Conservation (phyloP, 2,329 filamentous ascomycete species). For the Decorospora gaudefroyi region DNA sequence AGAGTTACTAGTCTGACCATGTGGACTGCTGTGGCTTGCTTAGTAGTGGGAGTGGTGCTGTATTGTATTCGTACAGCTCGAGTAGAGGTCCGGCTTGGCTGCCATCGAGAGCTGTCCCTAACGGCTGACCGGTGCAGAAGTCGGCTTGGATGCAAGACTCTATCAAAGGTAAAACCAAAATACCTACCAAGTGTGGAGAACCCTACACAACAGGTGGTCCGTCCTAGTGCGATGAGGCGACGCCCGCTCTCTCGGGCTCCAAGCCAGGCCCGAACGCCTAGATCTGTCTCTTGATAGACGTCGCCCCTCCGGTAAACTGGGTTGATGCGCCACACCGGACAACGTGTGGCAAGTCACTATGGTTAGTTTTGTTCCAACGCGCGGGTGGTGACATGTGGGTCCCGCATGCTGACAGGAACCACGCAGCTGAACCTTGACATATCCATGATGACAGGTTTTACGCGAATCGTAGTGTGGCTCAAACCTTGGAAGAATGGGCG, state of each 20-base stretch:
- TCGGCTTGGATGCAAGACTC: conserved; percentile 22
- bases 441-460: conserved; percentile 17
- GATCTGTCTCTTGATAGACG: conserved; percentile 17
- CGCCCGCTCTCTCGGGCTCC: conserved; percentile 13
- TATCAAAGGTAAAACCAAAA: conserved; percentile 24
- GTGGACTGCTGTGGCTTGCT: conserved; percentile 19
- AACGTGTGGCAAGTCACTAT: conserved; percentile 25
- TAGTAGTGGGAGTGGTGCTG: conserved; percentile 27
- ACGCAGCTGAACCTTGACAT: conserved; percentile 16
- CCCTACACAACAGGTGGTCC: conserved; percentile 28
- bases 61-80: conserved; percentile 32
- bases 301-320: conserved; percentile 16
- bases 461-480: conserved; percentile 28
- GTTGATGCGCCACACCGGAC: conserved; percentile 23
- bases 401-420: conserved; percentile 38
- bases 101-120: conserved; percentile 17
- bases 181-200: conserved; percentile 22
- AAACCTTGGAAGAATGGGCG: conserved; percentile 27
- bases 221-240: conserved; percentile 18
- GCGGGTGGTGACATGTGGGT: conserved; percentile 30
- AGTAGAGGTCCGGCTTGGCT: conserved; percentile 29
- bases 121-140: conserved; percentile 37
- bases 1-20: not conserved
- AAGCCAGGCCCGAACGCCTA: conserved; percentile 24
- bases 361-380: conserved; percentile 40